Base-by-base conservation (phyloP, 306 rosid genomes). In the Prunus kanzakura region DNA sequence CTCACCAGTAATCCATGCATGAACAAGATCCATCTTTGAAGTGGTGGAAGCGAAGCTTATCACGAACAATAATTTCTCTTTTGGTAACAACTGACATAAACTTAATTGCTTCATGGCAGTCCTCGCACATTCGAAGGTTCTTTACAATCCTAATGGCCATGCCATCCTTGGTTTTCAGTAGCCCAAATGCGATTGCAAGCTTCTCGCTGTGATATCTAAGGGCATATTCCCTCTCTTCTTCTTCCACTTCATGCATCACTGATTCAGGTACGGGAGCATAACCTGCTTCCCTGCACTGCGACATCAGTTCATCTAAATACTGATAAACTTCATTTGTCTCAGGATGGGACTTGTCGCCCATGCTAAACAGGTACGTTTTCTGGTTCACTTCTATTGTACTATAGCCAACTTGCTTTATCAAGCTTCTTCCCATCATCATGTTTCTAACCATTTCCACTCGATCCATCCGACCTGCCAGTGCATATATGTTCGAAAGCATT, bases 61-160 rank as follows among this genome's bases (percentile, higher is more conserved):
- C 97, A 81, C 97, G 73, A 60, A 94, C 84, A 13, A 91, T 54
- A 61, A 94, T 90, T 79, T 90, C 95, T 79, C 97, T 85, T 54
- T 83, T 75, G 14, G 89, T 81, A 49, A 94, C 86, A 58, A 64
- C 47, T 29, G 98, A 90, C 50, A 91, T 85, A 82, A 82, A 86
- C 88, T 90, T 94, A 55, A 94, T 81, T 6, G 95, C 97, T 11
- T 83, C 84, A 81, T 94, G 98, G 80, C 98, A 91, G 63, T 94
- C 96, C 90, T 91, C 98, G 76, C 98, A 94, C 64, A 91, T 94
- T 63, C 94, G 50, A 77, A 94, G 97, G 85, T 91, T 94, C 91
- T 94, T 94, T 62, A 87, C 91, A 71, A 94, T 74, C 87, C 90
- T 87, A 23, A 94, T 85, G 69, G 84, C 51, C 67, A 67, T 64